Percentiles rank a stretch among this genome's conserved stretches.
Evolutionary conservation across 257 asterid genomes (phyloP).

Genomic region (Gardenia jasminoides): DNA sequence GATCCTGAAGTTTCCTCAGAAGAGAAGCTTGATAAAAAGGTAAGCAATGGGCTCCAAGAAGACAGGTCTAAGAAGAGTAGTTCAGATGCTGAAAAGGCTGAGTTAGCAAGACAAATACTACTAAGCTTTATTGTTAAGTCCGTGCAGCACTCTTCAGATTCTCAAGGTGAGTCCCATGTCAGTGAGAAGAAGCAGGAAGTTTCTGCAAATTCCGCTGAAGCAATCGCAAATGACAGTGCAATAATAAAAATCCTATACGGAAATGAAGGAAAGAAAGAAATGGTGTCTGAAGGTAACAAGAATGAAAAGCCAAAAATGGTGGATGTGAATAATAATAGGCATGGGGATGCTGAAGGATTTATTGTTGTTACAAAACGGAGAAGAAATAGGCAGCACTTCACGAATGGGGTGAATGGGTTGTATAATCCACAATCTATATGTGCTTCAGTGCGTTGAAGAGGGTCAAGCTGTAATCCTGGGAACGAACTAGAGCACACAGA

Average conservation of each 20-base stretch:
- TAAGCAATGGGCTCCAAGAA: slow-evolving; percentile 32
- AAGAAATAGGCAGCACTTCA: slow-evolving; percentile 78
- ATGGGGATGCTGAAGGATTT: slow-evolving; percentile 83
- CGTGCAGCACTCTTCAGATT: slow-evolving; percentile 66
- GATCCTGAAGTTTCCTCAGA: slow-evolving; percentile 34
- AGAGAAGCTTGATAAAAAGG: slow-evolving; percentile 46
- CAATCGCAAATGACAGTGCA: slow-evolving; percentile 75
- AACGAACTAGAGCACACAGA: not conserved
- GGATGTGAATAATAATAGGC: slow-evolving; percentile 39
- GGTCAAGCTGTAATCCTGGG: slow-evolving; percentile 1
- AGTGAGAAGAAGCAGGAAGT: slow-evolving; percentile 46
- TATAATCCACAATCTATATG: slow-evolving; percentile 77
- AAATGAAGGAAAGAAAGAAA: slow-evolving; percentile 45
- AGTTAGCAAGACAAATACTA: slow-evolving; percentile 87
- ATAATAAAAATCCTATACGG: slow-evolving; percentile 65
- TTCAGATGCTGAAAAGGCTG: slow-evolving; percentile 76
- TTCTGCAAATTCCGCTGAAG: slow-evolving; percentile 61
- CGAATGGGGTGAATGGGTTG: slow-evolving; percentile 60
- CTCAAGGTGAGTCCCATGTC: slow-evolving; percentile 34
- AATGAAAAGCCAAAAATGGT: slow-evolving; percentile 27
- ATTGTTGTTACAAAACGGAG: slow-evolving; percentile 81
- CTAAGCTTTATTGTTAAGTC: slow-evolving; percentile 94
- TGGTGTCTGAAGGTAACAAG: slow-evolving; percentile 30
- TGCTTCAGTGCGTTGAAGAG: slow-evolving; percentile 77
- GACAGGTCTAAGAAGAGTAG: slow-evolving; percentile 46